phyloP scores from a whole-genome alignment of 2,329 filamentous ascomycete genomes.

The Grosmannia clavigera region DNA sequence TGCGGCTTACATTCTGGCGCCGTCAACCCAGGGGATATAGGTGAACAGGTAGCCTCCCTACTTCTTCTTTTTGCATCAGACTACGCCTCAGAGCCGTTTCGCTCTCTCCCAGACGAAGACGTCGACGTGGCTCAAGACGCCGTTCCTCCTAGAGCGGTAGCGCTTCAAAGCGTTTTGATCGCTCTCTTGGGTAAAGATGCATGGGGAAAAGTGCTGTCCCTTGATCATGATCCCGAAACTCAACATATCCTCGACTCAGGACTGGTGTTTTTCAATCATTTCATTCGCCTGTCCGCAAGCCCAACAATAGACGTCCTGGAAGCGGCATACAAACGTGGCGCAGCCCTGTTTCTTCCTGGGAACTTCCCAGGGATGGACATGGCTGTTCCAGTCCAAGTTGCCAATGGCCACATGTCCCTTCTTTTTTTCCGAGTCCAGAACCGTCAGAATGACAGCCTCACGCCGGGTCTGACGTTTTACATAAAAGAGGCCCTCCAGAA shows the following conservation, averaged over 20 bases:
- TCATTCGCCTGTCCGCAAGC: background rate
- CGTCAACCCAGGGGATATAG: background rate
- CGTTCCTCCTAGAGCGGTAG: background rate
- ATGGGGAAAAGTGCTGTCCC: background rate
- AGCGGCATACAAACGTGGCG: background rate
- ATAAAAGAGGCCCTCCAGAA: constrained; percentile 1
- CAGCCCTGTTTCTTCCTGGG: background rate
- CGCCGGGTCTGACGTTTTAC: background rate
- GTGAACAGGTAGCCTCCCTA: background rate
- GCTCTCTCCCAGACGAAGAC: background rate
- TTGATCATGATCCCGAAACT: background rate
- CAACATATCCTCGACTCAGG: background rate
- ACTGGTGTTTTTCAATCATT: constrained; percentile 1
- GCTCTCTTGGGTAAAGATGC: background rate
- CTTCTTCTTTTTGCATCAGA: constrained; percentile 1
- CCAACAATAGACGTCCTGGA: background rate
- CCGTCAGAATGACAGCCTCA: background rate
- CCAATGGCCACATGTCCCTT: background rate
- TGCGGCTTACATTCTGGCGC: background rate
- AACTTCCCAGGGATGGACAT: constrained; percentile 3
- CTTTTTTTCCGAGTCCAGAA: constrained; percentile 1
- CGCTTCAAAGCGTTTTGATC: background rate
- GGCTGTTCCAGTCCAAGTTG: background rate
- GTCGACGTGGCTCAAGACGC: background rate
- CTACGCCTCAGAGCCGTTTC: background rate